Evolutionary conservation across 2,329 filamentous ascomycete genomes (phyloP), one percentile per base, ranked within the genome.

Genomic region (Talaromyces sp.): DNA sequence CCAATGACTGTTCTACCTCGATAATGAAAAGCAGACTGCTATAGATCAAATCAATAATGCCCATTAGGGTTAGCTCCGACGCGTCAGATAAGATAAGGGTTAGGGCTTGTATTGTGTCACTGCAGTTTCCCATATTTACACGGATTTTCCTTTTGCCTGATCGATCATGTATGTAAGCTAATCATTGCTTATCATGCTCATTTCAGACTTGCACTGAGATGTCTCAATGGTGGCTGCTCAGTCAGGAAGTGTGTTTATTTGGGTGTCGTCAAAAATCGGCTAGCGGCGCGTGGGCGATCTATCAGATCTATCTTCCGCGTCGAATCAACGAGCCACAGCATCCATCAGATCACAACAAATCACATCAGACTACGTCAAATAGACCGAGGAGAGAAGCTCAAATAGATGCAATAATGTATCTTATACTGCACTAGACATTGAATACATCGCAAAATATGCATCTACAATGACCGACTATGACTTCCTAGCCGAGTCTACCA

Each of bases 381-480:
- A 35, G 6, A 33, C 27, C 1, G 16, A 1, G 11, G 10, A 35
- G 19, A 35, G 19, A n/a, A 35, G 16, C 3, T 9, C 16, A 3
- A 22, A 16, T 24, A 22, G 7, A 22, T 39, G n/a, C n/a, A 39
- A 37, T 0, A 37, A 35, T 54, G 50, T 22, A 56, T 14, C 19
- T 8, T 9, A 39, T 13, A 8, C 5, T 0, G 13, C 19, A 33
- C n/a, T 22, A 35, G 13, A 1, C 4, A 39, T 11, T 33, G 7
- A 52, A 52, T 52, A 33, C 10, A 16, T 10, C 16, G 22, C n/a
- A 35, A 10, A 56, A 24, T 6, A 56, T 39, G 52, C 13, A 59
- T 27, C 41, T 45, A 63, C 24, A 52, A 65, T 64, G 61, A 63
- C 31, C 33, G 61, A 64, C n/a, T 48, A 71, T 62, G 76, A 64